Conservation (phyloP, 2,329 filamentous ascomycete genomes). For the Diaporthe aspalathi region DNA sequence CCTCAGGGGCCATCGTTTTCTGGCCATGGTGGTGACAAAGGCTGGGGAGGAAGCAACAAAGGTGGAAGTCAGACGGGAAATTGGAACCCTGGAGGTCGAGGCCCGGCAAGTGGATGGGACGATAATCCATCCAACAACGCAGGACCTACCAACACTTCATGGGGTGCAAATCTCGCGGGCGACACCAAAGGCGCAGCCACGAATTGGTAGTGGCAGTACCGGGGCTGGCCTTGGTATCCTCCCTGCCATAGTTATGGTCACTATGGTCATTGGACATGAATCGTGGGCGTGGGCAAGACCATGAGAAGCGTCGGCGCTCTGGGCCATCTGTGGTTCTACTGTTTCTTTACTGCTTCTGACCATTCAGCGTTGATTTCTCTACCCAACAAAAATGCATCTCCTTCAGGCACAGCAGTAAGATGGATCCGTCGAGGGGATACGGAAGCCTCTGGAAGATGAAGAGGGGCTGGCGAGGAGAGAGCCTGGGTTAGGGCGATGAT, state of each 20-base stretch:
- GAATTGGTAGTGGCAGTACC: slow-evolving; percentile 33
- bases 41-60: slow-evolving; percentile 10
- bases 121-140: slow-evolving; percentile 31
- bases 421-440: not conserved
- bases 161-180: slow-evolving; percentile 5
- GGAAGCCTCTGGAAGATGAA: not conserved
- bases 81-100: slow-evolving; percentile 8
- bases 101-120: not conserved
- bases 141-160: slow-evolving; percentile 4
- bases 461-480: not conserved
- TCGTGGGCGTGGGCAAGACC: not conserved
- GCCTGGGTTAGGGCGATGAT: not conserved
- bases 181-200: slow-evolving; percentile 30
- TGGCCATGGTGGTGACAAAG: not conserved
- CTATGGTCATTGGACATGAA: slow-evolving; percentile 3
- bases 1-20: not conserved
- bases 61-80: not conserved
- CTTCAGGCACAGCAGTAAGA: not conserved
- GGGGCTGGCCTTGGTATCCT: slow-evolving; percentile 8
- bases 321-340: slow-evolving; percentile 8
- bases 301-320: slow-evolving; percentile 17
- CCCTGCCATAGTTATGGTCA: not conserved
- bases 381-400: not conserved
- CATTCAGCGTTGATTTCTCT: slow-evolving; percentile 3
- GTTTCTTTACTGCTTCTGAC: not conserved